phyloP scores from a whole-genome alignment of 2,329 filamentous ascomycete genomes.

The Colletotrichum sp. region DNA sequence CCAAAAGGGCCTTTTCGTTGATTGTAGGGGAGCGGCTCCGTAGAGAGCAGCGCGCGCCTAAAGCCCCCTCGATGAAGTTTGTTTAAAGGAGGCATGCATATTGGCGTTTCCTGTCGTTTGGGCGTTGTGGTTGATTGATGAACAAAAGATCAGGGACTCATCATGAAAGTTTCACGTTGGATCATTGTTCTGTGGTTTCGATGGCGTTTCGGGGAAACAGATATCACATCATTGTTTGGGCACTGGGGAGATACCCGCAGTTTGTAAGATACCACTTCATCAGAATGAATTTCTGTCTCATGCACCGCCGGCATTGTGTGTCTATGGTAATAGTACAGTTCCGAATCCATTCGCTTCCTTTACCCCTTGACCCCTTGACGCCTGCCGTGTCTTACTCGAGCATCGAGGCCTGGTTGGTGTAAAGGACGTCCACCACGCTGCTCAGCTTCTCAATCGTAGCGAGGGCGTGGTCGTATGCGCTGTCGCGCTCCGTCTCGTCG shows the following conservation, averaged over 20 bases:
- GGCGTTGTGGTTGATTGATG: constrained; percentile 24
- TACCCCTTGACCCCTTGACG: constrained; percentile 5
- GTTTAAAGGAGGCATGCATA: not conserved
- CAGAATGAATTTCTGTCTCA: constrained; percentile 22
- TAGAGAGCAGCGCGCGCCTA: constrained; percentile 9
- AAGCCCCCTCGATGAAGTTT: constrained; percentile 11
- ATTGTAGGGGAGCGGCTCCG: constrained; percentile 55
- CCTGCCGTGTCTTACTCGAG: constrained; percentile 70
- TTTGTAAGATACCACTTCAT: constrained; percentile 22
- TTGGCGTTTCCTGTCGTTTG: not conserved
- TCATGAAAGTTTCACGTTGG: not conserved
- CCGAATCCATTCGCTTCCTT: constrained; percentile 15
- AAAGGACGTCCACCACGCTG: constrained; percentile 95
- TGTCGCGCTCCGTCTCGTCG: constrained; percentile 92
- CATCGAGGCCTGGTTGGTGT: constrained; percentile 95
- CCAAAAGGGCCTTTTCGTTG: constrained; percentile 59
- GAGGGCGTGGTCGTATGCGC: constrained; percentile 92
- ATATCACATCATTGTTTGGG: not conserved
- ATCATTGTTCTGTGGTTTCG: not conserved
- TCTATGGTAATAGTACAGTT: constrained; percentile 30
- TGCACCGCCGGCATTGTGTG: constrained; percentile 19
- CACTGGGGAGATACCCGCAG: constrained; percentile 1
- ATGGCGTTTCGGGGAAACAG: not conserved
- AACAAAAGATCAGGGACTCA: constrained; percentile 18
- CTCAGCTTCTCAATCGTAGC: constrained; percentile 96